Evolutionary conservation across 148 eudicot species (phyloP), one percentile per base, ranked within the genome.

Genomic region (Silene conica): DNA sequence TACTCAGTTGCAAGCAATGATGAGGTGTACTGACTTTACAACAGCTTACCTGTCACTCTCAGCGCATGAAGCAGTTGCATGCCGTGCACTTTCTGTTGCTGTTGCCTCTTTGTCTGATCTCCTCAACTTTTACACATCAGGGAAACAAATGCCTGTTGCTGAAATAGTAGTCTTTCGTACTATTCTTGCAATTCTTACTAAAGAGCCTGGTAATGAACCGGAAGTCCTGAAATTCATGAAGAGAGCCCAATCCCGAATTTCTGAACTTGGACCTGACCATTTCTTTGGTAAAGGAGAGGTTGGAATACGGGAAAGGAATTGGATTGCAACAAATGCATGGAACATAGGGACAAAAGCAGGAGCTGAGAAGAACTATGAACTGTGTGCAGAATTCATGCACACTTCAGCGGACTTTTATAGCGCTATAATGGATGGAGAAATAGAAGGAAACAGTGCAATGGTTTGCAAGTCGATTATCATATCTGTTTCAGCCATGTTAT

Each of bases 201-300:
- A 89, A 77, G 89, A 89, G 66, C 81, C 89, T 46, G 83, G 79
- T 65, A 83, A 87, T 63, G 92, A 90, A 75, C 63, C 78, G 46
- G 94, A 92, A 72, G 77, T 82, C 77, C 89, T 95, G 61, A 84
- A 79, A 73, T 84, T 83, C 83, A 84, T 90, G 87, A 89, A 85
- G 73, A 86, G 69, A 73, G 87, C 90, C 78, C 88, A 85, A 77
- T 78, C 81, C 48, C 84, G 94, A 71, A 70, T 80, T 48, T 52
- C 68, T 58, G 99, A 90, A 79, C 81, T 92, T 28, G 96, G 97
- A 26, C 77, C 92, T 73, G 94, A 83, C 34, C 61, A 71, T 72
- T 92, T 92, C 81, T 85, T 95, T 71, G 99, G 99, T 73, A 92
- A 89, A 84, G 93, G 85, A 75, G 99, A 95, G 85, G 89, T 86